Base-by-base conservation (phyloP, 148 eudicot genomes). In the Selenicereus undatus region DNA sequence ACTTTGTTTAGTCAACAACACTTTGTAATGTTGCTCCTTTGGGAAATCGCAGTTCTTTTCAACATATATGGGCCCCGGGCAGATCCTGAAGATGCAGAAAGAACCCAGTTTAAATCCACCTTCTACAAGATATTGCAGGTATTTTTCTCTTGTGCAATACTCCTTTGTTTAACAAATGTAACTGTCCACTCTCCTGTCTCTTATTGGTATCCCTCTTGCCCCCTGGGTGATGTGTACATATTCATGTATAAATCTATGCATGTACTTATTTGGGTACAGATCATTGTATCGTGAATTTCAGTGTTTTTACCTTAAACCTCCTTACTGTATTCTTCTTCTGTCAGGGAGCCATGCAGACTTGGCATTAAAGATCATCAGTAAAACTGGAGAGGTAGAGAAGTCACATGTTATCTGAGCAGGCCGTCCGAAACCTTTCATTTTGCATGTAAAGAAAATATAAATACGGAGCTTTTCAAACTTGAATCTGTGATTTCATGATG, bases 61-160 rank as follows among this genome's bases (percentile, higher is more conserved):
- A 95, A 95, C 82, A 64, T 96, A 52, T 96, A 96, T 82, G 99
- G 97, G 74, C 98, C 99, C 78, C 88, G 98, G 80, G 98, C 99
- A 78, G 90, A 73, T 78, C 71, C 85, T 76, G 98, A 96, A 79
- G 97, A 96, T 84, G 81, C 54, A 12, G 95, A 95, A 65, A 91
- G 98, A 87, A 87, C 90, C 66, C 89, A 89, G 79, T 96, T 96
- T 78, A 96, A 93, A 88, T 81, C 80, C 50, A 85, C 80, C 27
- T 96, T 96, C 90, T 96, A 81, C 88, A 90, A 83, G 84, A 88
- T 92, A 36, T 79, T 95, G 85, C 93, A 96, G 99, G 97, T 91
- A 87, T 32, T 45, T 73, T 45, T 70, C 17, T 21, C 7, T 29
- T 29, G 64, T 74, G 29, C 43, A 26, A 27, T 74, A 35, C 71